Evolutionary conservation across 2,329 filamentous ascomycete species (phyloP).

Genomic region (Tympanopsis confertula): DNA sequence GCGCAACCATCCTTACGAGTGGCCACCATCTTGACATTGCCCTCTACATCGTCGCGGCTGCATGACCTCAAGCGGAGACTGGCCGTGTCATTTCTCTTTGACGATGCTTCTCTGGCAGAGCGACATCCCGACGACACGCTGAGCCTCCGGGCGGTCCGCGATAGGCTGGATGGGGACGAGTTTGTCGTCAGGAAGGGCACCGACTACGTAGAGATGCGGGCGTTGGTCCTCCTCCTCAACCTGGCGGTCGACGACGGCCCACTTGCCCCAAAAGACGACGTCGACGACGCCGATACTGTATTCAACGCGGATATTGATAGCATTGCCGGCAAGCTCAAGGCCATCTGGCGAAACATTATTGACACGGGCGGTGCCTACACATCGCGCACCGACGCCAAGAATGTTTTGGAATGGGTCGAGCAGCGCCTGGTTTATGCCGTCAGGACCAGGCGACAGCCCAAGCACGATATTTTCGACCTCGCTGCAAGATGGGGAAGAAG

Average conservation of each 20-base stretch:
- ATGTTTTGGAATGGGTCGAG: constrained; percentile 61
- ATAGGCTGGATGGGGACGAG: constrained; percentile 31
- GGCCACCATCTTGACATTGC: constrained; percentile 46
- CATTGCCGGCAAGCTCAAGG: constrained; percentile 47
- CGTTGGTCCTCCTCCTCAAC: constrained; percentile 59
- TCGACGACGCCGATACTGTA: constrained; percentile 22
- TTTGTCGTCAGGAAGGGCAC: constrained; percentile 43
- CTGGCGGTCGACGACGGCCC: constrained; percentile 60
- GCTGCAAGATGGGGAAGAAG: constrained; percentile 9
- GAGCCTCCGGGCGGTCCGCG: constrained; percentile 27
- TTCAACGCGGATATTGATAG: constrained; percentile 66
- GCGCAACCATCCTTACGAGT: constrained; percentile 37
- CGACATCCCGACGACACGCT: constrained; percentile 27
- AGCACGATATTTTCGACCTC: constrained; percentile 36
- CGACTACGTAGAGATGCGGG: constrained; percentile 58
- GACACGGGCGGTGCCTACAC: constrained; percentile 65
- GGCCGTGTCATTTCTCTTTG: constrained; percentile 51
- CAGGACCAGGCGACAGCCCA: constrained; percentile 47
- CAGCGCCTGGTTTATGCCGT: constrained; percentile 62
- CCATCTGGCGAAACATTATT: constrained; percentile 52
- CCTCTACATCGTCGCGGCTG: constrained; percentile 28
- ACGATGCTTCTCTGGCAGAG: constrained; percentile 28
- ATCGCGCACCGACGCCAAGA: constrained; percentile 67
- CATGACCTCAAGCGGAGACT: constrained; percentile 56
- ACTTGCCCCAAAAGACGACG: constrained; percentile 15